Evolutionary conservation across 768 basidiomycete species (phyloP), one percentile per base, ranked within the genome.

Genomic region (Suillus subluteus): DNA sequence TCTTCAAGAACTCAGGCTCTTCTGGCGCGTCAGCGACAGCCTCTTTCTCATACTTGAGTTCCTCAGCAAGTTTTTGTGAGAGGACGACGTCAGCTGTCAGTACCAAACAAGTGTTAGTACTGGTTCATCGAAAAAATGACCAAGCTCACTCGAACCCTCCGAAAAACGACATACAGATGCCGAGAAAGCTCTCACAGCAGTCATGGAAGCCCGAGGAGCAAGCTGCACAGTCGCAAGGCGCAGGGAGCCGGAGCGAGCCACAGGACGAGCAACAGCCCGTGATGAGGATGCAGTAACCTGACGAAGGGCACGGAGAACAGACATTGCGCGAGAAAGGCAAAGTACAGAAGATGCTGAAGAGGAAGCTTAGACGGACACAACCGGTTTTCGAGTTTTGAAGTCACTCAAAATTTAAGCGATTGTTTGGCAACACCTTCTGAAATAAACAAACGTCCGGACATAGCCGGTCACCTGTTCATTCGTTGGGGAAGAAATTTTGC

Each of bases 11-110:
- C 56, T 92, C 92, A 37, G 96, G 95, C 55, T 81, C 82, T 1
- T 65, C 74, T 23, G 77, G 74, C 35, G 73, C 65, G 35, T 74
- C 73, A 2, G 74, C 79, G 38, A 40, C 8, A 32, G 83, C 80
- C 72, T 95, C 90, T 67, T 86, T 82, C 81, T 99, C 96, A 75
- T 91, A 98, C 72, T 89, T 83, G 72, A 98, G 83, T 81, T 99
- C 97, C 75, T 92, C 88, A 61, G 83, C 77, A 59, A 97, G 82
- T 72, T 91, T 94, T 74, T 90, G 84, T 12, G 88, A 82, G 52
- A 99, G 87, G 26, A 86, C 77, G 40, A 92, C 81, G 75, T 96
- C 94, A 66, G 89, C 94, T 93, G 70, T 54, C 6, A 35, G 43
- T 58, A 40, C 4, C 11, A 18, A 37, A 38, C 5, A n/a, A 55